Evolutionary conservation across 2,329 filamentous ascomycete species (phyloP), one percentile per base, ranked within the genome.

Genomic region (Hypoxylon sp.): DNA sequence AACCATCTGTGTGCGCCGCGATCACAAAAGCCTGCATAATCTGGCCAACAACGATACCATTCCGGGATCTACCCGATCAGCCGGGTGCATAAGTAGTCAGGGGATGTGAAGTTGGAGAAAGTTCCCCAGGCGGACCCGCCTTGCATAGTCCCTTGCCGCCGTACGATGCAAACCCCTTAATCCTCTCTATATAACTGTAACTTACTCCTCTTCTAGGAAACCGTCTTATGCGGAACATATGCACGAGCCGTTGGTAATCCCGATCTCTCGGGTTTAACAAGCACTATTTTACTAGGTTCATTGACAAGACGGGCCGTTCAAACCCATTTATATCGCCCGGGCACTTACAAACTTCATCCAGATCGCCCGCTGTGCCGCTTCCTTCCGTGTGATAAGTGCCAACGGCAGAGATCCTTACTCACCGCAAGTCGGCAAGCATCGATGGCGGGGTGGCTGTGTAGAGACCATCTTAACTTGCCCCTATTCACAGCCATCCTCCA

Each of bases 31-130:
- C 8, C 34, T 39, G 56, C 37, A 50, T 43, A 39, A 30, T 39
- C 46, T 22, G 24, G 43, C 54, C 53, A 61, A 56, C 51, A 6
- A 47, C 37, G 48, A 26, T 43, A 15, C 44, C 28, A 22, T 47
- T 24, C 22, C 17, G 1, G 24, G 4, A 41, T 8, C 24, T 47
- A 53, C 26, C n/a, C 43, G 32, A 54, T 46, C 52, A 46, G 43
- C 39, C 17, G 15, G 26, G 44, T 46, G 44, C 57, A 32, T 53
- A 4, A 26, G 24, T 26, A 26, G 24, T 24, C 15, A 32, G 46
- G 6, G n/a, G n/a, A n/a, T n/a, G n/a, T n/a, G n/a, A n/a, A n/a
- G 4, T 37, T 20, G 19, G 50, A 51, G 20, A 13, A 17, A 19
- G 24, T 19, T 26, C 4, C 24, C 24, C 7, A 26, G 24, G 4